Base-by-base conservation (phyloP, 176 grass and related monocot genomes). In the Tuctoria greenei region DNA sequence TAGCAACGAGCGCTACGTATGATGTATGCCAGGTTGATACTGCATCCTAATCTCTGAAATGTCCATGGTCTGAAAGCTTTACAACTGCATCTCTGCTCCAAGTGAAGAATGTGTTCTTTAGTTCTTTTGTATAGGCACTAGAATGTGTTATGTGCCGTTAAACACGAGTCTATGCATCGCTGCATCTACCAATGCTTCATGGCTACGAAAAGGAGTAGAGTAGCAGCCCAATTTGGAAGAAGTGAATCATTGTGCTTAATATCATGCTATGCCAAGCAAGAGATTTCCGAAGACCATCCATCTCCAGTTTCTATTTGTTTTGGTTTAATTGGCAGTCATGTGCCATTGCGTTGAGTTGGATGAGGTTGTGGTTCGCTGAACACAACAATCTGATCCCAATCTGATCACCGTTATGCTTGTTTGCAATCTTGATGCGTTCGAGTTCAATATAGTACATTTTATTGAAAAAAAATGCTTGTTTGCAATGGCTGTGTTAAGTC, bases 1-100 rank as follows among this genome's bases (percentile, higher is more conserved):
- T 70, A 70, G 70, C 42, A 54, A 44, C 38, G 35, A 6, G 67
- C 72, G 20, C 17, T 64, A 24, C 62, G 45, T 72, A 27, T 66
- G 66, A 34, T 28, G 14, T 15, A 51, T 87, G 46, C 25, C 16
- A 63, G n/a, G 52, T 44, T 42, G 17, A 64, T 64, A 44, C 31
- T 28, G 51, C 40, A 28, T 7, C 39, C n/a, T 57, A 69, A n/a
- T 38, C 11, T 15, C 40, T 50, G 43, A 71, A 63, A 45, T 64
- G 41, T 6, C 26, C 26, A 23, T 75, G 73, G 11, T 43, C 39
- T 38, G 37, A 37, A 57, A 57, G 15, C 11, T 43, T 24, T 23
- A 9, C 50, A 51, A 28, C 28, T 34, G 59, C 57, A 18, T 41
- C 15, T 66, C 15, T 64, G 56, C 24, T 35, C 17, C 39, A 6